phyloP scores from a whole-genome alignment of 768 basidiomycete species.

The Mycena olivaceomarginata region DNA sequence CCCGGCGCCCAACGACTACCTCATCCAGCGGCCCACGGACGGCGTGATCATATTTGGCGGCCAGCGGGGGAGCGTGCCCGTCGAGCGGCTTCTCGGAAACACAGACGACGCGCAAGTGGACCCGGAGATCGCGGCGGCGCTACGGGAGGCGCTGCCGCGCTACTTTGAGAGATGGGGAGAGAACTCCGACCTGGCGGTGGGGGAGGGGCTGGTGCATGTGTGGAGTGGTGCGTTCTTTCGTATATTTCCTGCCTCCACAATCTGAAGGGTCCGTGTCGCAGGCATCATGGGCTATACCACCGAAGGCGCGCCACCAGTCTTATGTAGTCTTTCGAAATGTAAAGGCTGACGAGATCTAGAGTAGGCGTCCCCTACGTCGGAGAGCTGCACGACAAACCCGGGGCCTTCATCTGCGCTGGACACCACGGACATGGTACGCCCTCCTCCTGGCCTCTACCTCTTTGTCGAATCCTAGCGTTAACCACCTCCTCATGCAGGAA shows the following conservation, averaged over 20 bases:
- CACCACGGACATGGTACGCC: slow-evolving; percentile 52
- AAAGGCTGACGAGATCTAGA: neutral
- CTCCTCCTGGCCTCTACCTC: neutral
- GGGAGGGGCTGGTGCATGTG: slow-evolving; percentile 46
- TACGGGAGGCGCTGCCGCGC: slow-evolving; percentile 44
- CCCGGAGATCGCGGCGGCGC: slow-evolving; percentile 49
- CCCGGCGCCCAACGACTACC: slow-evolving; percentile 45
- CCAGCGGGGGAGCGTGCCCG: slow-evolving; percentile 37
- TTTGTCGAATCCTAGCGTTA: neutral
- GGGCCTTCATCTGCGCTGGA: slow-evolving; percentile 38
- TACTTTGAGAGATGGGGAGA: slow-evolving; percentile 52
- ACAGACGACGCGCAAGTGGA: slow-evolving; percentile 46
- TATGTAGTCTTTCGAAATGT: neutral
- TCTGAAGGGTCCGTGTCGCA: neutral
- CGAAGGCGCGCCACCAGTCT: slow-evolving; percentile 16
- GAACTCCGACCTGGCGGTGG: slow-evolving; percentile 31
- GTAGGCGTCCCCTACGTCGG: slow-evolving; percentile 51
- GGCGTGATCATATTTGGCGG: slow-evolving; percentile 51
- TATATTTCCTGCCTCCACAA: neutral
- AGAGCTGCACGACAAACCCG: slow-evolving; percentile 50
- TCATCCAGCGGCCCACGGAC: slow-evolving; percentile 50
- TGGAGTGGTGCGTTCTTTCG: slow-evolving; percentile 37
- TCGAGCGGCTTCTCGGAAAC: slow-evolving; percentile 41
- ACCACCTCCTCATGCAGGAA: slow-evolving; percentile 22
- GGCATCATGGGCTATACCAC: slow-evolving; percentile 51